Evolutionary conservation across 129 eudicot species (phyloP), one percentile per base, ranked within the genome.

Genomic region (Flaveria sonorensis): DNA sequence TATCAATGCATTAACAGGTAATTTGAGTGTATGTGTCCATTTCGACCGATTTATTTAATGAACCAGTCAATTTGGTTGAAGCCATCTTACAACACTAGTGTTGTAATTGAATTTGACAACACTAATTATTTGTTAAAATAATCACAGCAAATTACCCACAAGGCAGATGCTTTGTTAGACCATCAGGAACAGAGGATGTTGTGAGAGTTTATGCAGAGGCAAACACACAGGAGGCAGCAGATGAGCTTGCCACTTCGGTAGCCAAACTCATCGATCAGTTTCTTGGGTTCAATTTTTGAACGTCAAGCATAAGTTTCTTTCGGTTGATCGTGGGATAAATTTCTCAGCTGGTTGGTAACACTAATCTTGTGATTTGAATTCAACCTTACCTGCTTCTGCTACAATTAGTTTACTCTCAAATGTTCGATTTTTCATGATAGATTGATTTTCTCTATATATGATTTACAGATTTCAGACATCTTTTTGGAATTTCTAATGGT

Each of bases 201-300:
- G 86, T 92, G 13, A 83, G 98, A 83, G 93, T 92, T 10, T 92
- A 92, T 70, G 96, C 98, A 20, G 98, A 92, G 79, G 96, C 98
- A 14, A 76, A 55, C 45, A 86, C 92, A 18, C 94, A 92, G 71
- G 94, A 86, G 81, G 87, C 88, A 13, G 92, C 94, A 66, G 96
- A 92, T 2, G 76, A 71, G 48, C 75, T 90, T 15, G 96, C 98
- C n/a, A 68, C 52, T 75, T 79, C 88, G 5, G 96, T 88, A n/a
- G 90, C 91, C 7, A 82, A 62, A 66, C 56, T 92, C 13, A 88
- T 85, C 13, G 83, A 88, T 70, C 88, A 77, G 71, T 88, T 84
- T 77, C 96, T 92, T 59, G 97, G 96, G 21, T 83, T 64, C 64
- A 61, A 64, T 70, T 26, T 40, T 43, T 39, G 68, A 73, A 10